These are phyloP conservation scores for Penicillium steckii DNA, from an alignment of 495 filamentous ascomycete genomes.

Conservation along the genomic window DNA sequence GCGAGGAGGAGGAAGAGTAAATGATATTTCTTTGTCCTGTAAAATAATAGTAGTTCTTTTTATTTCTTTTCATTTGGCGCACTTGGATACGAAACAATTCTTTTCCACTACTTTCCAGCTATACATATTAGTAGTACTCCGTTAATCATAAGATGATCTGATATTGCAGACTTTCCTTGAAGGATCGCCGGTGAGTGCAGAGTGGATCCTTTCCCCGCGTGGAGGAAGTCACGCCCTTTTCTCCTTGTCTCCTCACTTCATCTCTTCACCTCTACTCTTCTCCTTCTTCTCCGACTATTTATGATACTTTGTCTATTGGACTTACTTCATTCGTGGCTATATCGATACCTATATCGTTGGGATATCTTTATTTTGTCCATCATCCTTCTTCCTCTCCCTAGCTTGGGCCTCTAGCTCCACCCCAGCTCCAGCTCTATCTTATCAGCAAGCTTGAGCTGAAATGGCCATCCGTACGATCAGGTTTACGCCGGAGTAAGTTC, in stretches of 20 bases:
- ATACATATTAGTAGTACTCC: neutral
- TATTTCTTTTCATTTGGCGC: conserved; percentile 28
- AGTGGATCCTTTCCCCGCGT: conserved; percentile 12
- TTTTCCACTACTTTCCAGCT: conserved; percentile 18
- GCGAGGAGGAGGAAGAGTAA: conserved; percentile 70
- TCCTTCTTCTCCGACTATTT: neutral
- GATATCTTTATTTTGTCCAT: neutral
- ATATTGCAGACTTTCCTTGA: neutral
- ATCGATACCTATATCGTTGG: neutral
- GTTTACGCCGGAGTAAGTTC: conserved; percentile 66
- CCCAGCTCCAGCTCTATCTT: conserved; percentile 13
- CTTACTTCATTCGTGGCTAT: neutral
- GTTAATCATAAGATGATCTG: too few species aligned
- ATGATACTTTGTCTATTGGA: neutral
- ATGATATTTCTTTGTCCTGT: conserved; percentile 25
- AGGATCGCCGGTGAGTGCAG: conserved; percentile 1
- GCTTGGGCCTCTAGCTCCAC: conserved; percentile 2
- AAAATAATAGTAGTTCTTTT: conserved; percentile 28
- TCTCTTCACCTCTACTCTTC: neutral
- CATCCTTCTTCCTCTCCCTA: neutral
- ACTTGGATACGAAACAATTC: conserved; percentile 15
- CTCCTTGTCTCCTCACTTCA: neutral
- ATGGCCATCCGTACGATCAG: conserved; percentile 69
- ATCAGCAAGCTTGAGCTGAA: conserved; percentile 10
- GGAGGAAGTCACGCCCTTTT: conserved; percentile 8